Evolutionary conservation across 148 eudicot species (phyloP), one percentile per base, ranked within the genome.

Genomic region (Rhododendron henanense): DNA sequence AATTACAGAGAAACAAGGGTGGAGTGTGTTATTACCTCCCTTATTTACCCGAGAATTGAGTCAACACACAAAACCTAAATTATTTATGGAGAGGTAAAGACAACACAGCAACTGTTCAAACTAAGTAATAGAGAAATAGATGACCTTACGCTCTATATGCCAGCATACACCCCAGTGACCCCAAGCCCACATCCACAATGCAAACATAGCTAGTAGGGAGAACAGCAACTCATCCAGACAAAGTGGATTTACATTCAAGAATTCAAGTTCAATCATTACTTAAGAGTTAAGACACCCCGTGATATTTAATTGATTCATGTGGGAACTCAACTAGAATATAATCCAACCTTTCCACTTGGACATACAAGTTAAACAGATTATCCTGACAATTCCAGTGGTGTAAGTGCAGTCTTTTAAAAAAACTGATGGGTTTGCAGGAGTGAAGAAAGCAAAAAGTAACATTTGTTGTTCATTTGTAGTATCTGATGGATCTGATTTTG

Each of bases 401-500:
- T 16, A 53, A 53, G 11, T 19, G 28, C 9, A 63, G 37, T 67
- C 74, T 28, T 25, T 4, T 8, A 10, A 69, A 69, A 25, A 39
- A 39, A 39, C 28, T 69, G 75, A 28, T 11, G 35, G 35, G 75
- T 69, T 69, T 25, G 15, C 16, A 28, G 2, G 44, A 39, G 44
- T 5, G 44, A 5, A 39, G 5, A 39, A 39, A 5, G 44, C 6
- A 39, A 39, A 39, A 39, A 39, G 0, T 39, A 5, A 39, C 6
- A 39, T 39, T 39, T 39, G 41, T 39, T 39, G 44, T 5, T 39
- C 44, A 39, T 39, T 39, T 39, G 6, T 39, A 39, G 44, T 39
- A 39, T 39, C 93, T 35, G 93, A 92, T 53, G 87, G 92, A 87
- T 96, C 98, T 31, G 97, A 95, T 90, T 90, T 95, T 63, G 98